Percentiles rank a stretch among this genome's conserved stretches.
These are phyloP conservation scores for Xerocomus potaroensis DNA, from an alignment of 768 basidiomycete species.

Conservation along the genomic window DNA sequence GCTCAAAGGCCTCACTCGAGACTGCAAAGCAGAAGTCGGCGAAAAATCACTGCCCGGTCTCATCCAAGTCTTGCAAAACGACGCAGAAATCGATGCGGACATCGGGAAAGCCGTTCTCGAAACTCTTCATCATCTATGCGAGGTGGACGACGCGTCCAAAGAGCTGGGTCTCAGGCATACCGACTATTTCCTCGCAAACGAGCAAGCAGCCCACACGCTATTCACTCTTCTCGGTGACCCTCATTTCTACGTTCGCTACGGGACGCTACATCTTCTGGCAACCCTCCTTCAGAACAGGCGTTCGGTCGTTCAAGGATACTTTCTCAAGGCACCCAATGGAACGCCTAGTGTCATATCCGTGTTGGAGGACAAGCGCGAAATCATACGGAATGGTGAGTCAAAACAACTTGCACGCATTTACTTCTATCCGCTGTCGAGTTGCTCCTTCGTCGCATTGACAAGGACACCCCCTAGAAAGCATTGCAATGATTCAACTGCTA, in stretches of 20 bases:
- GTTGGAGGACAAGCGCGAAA: conserved; percentile 83
- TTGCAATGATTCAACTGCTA: conserved; percentile 76
- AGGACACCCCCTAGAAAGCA: conserved; percentile 56
- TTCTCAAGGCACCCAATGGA: conserved; percentile 80
- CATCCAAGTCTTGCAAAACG: conserved; percentile 76
- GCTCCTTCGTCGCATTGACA: conserved; percentile 6
- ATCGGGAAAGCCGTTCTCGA: conserved; percentile 91
- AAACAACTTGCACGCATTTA: background rate
- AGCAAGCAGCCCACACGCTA: conserved; percentile 68
- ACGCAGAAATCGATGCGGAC: conserved; percentile 88
- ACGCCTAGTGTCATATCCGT: conserved; percentile 66
- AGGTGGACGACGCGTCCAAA: conserved; percentile 55
- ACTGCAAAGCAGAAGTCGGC: conserved; percentile 89
- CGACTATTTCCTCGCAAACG: conserved; percentile 69
- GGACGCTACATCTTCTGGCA: conserved; percentile 76
- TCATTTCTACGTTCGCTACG: conserved; percentile 83
- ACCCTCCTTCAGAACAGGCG: conserved; percentile 80
- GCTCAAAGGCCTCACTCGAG: conserved; percentile 87
- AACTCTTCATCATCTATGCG: conserved; percentile 81
- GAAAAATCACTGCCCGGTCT: conserved; percentile 72
- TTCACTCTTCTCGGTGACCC: conserved; percentile 71
- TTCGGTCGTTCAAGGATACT: conserved; percentile 81
- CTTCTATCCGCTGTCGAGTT: background rate
- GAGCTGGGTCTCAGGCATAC: conserved; percentile 82
- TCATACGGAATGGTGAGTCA: conserved; percentile 77